Base-by-base conservation (phyloP, 2,329 filamentous ascomycete genomes). In the Pseudocercospora macadamiae region DNA sequence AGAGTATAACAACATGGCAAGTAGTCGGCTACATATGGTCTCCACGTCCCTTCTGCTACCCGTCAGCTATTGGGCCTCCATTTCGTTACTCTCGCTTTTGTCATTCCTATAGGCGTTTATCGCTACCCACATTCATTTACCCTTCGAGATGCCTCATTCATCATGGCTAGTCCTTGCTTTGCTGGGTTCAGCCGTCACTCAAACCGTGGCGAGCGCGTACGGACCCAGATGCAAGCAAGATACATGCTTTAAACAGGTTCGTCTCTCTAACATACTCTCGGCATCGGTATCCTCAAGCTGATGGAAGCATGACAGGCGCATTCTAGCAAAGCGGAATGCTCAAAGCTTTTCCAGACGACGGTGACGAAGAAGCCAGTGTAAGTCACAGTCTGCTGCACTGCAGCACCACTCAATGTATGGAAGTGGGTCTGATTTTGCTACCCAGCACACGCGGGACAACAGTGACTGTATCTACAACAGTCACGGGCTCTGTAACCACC, bases 261-360 rank as follows among this genome's bases (percentile, higher is more conserved):
- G 32, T 34, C n/a, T n/a, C n/a, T 34, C 32, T 9, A 34, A 3
- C n/a, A 34, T 12, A 3, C 8, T 9, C 32, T 2, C 10, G n/a
- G 7, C 32, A 34, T 3, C 3, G 10, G 32, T 34, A 34, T n/a
- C n/a, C n/a, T n/a, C n/a, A n/a, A n/a, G n/a, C 32, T 34, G 32
- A 34, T 34, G 10, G 32, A 34, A 34, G 32, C 32, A 34, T 25
- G n/a, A n/a, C 19, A 32, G 32, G 55, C 49, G 48, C 52, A 39
- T n/a, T 26, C n/a, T 37, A 49, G n/a, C 39, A 12, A 19, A 47
- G 42, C 42, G 23, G 42, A 16, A 47, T 47, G 42, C 16, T 47
- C 42, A 7, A 47, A 12, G 23, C 23, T 47, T 9, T 9, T 34
- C n/a, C 32, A n/a, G 10, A 34, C 32, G n/a, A 34, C 32, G 10